Conservation (phyloP, 345 rosid genomes). For the Arabis alpina region DNA sequence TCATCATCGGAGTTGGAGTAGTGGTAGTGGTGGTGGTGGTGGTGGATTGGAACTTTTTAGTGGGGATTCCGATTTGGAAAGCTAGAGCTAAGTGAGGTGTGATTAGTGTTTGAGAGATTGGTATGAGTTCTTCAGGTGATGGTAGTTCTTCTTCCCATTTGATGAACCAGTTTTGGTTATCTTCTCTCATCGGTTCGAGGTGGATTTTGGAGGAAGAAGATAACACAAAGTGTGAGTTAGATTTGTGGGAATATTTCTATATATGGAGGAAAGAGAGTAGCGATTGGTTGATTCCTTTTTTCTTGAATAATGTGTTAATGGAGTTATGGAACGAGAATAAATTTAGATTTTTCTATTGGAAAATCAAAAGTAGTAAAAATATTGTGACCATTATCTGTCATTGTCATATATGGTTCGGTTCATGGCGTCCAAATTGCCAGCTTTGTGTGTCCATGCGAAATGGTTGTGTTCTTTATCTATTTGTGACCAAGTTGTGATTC, state of each 20-base stretch:
- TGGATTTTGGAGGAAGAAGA: conserved; percentile 36
- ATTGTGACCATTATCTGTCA: conserved; percentile 38
- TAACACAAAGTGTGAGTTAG: conserved; percentile 1
- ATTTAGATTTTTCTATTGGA: neutral
- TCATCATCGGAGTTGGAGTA: conserved; percentile 11
- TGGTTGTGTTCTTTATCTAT: neutral
- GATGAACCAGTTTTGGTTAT: conserved; percentile 34
- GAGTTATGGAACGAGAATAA: conserved; percentile 37
- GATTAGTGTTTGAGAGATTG: conserved; percentile 67
- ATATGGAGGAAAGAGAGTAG: neutral
- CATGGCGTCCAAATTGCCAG: conserved; percentile 44
- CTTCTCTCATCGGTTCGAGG: conserved; percentile 47
- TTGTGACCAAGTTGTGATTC: no score
- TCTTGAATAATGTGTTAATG: conserved; percentile 39
- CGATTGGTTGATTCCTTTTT: conserved; percentile 43
- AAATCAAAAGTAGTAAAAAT: conserved; percentile 4
- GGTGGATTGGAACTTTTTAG: conserved; percentile 13
- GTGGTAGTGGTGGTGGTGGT: conserved; percentile 39
- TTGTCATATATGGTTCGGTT: conserved; percentile 41
- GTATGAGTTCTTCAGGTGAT: conserved; percentile 54
- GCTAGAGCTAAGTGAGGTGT: conserved; percentile 88
- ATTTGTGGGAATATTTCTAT: conserved; percentile 5
- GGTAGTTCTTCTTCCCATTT: conserved; percentile 43
- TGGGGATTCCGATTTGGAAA: conserved; percentile 58
- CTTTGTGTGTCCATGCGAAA: conserved; percentile 36